Base-by-base conservation (phyloP, 495 filamentous ascomycete species). In the Neohortaea acidophila region DNA sequence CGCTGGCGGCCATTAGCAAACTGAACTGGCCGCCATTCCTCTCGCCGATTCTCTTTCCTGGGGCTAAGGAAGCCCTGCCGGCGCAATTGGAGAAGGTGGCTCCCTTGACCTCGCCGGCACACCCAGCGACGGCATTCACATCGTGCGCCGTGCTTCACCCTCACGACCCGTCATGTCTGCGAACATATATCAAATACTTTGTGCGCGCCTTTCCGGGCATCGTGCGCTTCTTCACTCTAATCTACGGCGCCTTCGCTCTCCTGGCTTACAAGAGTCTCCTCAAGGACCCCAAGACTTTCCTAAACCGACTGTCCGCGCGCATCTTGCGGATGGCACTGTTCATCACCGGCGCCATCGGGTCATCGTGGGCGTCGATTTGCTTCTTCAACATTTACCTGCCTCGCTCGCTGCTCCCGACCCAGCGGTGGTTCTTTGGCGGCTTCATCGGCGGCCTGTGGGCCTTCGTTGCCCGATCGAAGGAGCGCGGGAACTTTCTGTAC, bases 111-210 rank as follows among this genome's bases (percentile, higher is more conserved):
- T 72, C 79, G 0, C 70, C 77, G 21, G 86, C 87, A 1, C 86
- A 94, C 52, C 86, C 87, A 6, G 69, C 78, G 19, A 86, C 91
- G 53, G 71, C 68, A 2, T 75, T 68, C 30, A 71, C 94, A 21
- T 84, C 82, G 36, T 97, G 89, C 60, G 89, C 89, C 2, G 66
- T 87, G 14, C 72, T 94, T n/a, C 89, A 97, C 57, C 87, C 89
- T 0, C 61, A 68, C 15, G 79, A 85, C 45, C 85, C 89, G 2
- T 86, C 77, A 42, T 97, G 89, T 61, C 66, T 73, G 19, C 79
- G 78, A 13, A 87, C 84, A 2, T 87, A 85, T 61, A 54, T 93
- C 26, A 77, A 79, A 36, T 83, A 85, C 56, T 79, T 80, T 64
- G 67, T 92, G 25, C 73, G 69, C 25, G 76, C 80, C 24, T 85